Conservation (phyloP, 2,329 filamentous ascomycete species). For the Venturia pyrina region DNA sequence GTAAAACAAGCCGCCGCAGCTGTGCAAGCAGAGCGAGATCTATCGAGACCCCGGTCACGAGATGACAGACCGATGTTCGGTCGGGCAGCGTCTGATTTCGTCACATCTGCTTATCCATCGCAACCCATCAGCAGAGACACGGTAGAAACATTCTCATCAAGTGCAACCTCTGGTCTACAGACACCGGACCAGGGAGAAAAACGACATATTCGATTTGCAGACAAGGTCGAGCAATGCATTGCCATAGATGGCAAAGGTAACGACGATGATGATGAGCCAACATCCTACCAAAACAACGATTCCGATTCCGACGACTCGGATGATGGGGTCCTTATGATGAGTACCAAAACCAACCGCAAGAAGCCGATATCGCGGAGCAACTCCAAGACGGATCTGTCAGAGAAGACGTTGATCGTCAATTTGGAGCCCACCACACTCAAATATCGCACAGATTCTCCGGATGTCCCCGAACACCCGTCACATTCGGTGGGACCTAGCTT, state of each 20-base stretch:
- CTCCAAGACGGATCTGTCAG: slow-evolving; percentile 47
- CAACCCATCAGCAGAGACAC: slow-evolving; percentile 46
- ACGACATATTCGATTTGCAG: slow-evolving; percentile 92
- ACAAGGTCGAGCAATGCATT: slow-evolving; percentile 92
- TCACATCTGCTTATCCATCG: slow-evolving; percentile 56
- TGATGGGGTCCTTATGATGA: slow-evolving; percentile 76
- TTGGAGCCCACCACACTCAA: slow-evolving; percentile 82
- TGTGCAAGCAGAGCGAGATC: slow-evolving; percentile 68
- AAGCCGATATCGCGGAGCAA: slow-evolving; percentile 43
- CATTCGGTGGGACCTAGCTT: slow-evolving; percentile 33
- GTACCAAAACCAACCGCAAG: slow-evolving; percentile 42
- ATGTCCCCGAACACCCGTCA: slow-evolving; percentile 45
- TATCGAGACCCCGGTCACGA: slow-evolving; percentile 33
- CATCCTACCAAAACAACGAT: slow-evolving; percentile 24
- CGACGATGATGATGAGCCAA: slow-evolving; percentile 44
- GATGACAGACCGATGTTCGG: slow-evolving; percentile 44
- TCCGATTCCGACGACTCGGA: slow-evolving; percentile 55
- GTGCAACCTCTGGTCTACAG: slow-evolving; percentile 59
- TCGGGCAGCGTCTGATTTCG: slow-evolving; percentile 59
- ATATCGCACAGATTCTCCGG: slow-evolving; percentile 66
- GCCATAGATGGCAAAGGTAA: slow-evolving; percentile 80
- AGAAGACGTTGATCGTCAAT: slow-evolving; percentile 80
- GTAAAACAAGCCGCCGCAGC: slow-evolving; percentile 82
- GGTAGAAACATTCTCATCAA: slow-evolving; percentile 55
- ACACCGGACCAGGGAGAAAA: slow-evolving; percentile 52